These are phyloP conservation scores for Cairneyella variabilis DNA, from an alignment of 495 filamentous ascomycete genomes.

Conservation along the genomic window DNA sequence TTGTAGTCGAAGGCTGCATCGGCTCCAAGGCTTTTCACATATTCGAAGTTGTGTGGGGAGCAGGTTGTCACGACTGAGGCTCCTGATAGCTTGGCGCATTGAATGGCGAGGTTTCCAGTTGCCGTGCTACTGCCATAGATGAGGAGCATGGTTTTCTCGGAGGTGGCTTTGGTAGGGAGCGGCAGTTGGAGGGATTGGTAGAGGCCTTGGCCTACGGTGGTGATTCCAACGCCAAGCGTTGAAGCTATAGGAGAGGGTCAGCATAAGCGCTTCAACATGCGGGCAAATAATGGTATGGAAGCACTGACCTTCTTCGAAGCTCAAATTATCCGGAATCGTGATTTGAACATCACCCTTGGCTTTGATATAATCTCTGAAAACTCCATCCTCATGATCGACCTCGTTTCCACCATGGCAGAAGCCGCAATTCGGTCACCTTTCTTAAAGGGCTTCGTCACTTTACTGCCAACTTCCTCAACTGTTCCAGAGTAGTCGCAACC, in stretches of 20 bases:
- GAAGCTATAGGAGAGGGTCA: constrained; percentile 13
- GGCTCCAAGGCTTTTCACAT: constrained; percentile 32
- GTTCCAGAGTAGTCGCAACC: constrained; percentile 44
- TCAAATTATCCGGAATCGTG: constrained; percentile 43
- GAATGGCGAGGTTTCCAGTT: constrained; percentile 58
- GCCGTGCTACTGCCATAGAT: constrained; percentile 56
- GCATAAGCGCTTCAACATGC: constrained; percentile 24
- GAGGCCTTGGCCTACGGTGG: constrained; percentile 48
- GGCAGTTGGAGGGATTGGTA: constrained; percentile 42
- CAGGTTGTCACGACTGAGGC: constrained; percentile 55
- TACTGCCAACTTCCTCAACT: constrained; percentile 32
- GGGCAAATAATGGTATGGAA: too few species aligned
- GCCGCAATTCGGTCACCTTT: constrained; percentile 22
- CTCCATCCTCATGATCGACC: constrained; percentile 18
- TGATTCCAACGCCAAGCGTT: constrained; percentile 55
- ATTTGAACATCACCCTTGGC: constrained; percentile 35
- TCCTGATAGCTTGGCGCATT: constrained; percentile 55
- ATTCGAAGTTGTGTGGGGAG: constrained; percentile 41
- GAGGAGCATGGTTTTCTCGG: constrained; percentile 9
- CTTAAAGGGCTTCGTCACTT: constrained; percentile 19
- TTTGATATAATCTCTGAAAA: constrained; percentile 35
- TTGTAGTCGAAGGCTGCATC: constrained; percentile 55
- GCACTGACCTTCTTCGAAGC: constrained; percentile 45
- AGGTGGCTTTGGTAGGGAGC: constrained; percentile 22
- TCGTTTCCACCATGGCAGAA: constrained; percentile 21